Evolutionary conservation across 2,329 filamentous ascomycete genomes (phyloP), one percentile per base, ranked within the genome.

Genomic region (Epichloe amarillans): DNA sequence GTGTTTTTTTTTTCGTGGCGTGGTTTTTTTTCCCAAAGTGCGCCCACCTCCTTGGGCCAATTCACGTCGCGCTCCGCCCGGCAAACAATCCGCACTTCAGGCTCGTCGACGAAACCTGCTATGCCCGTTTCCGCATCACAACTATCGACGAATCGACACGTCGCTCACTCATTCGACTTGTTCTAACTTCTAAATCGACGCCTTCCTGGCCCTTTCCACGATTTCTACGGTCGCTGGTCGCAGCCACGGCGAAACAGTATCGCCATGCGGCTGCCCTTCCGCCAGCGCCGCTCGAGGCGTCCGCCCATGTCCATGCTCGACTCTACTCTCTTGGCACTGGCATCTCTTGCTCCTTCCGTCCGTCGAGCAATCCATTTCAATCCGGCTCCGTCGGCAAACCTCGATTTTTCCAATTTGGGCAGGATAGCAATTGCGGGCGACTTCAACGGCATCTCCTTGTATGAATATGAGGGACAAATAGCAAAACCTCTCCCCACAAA

Each of bases 381-480:
- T 44, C 66, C 79, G 14, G 75, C 80, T 39, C 80, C 87, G 3
- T 72, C 80, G 14, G 73, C 86, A 51, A 82, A 90, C 61, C 79
- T 98, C 63, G 86, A 95, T 63, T 76, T 95, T 53, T 79, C 77
- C 30, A 72, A 82, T 52, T 73, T 98, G 37, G 93, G 93, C 52
- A 81, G 86, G 59, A 83, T 96, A 57, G 89, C 86, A 50, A 76
- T 98, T 53, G 85, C 82, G 1, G 93, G 93, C 59, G 84, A 96
- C 68, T 98, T 95, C 65, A 82, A 87, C 61, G 88, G 89, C 50
- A 86, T 97, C 60, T 96, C 93, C 12, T 72, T 96, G 39, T 97
- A 93, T 71, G 74, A 90, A 63, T 97, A 83, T 61, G 75, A 84
- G 61, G 87, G 85, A 55, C 91, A 98, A 65, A 83, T 74, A 52